Conservation (phyloP, 2,329 filamentous ascomycete species). For the Cercospora sojina region DNA sequence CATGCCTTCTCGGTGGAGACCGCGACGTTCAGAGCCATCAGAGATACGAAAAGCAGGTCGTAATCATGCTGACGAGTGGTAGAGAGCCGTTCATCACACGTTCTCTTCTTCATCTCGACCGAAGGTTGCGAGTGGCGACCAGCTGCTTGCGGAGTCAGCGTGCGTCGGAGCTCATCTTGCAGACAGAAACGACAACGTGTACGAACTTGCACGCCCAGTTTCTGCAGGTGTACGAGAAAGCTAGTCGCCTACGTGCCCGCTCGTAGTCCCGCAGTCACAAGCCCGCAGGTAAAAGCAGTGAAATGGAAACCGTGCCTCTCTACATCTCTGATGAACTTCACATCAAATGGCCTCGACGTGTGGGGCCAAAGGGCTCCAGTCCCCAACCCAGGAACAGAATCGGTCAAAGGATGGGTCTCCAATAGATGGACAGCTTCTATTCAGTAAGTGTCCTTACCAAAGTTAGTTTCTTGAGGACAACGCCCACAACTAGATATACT, state of each 20-base stretch:
- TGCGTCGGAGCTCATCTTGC: background rate
- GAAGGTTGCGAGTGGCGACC: background rate
- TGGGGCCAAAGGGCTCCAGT: background rate
- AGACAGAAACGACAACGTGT: background rate
- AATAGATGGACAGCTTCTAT: background rate
- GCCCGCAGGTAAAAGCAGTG: too few relatives aligned
- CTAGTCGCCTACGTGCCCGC: background rate
- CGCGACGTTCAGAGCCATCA: background rate
- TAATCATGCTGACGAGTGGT: background rate
- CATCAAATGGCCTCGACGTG: background rate
- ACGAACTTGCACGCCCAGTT: background rate
- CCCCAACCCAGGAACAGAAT: background rate
- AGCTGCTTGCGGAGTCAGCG: background rate
- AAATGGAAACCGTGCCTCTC: background rate
- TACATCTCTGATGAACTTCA: background rate
- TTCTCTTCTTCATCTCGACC: background rate
- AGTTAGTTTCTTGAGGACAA: background rate
- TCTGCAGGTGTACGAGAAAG: background rate
- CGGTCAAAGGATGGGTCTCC: background rate
- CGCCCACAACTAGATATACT: background rate
- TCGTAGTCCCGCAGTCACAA: background rate
- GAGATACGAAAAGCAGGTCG: background rate
- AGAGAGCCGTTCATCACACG: background rate
- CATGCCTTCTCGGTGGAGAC: background rate
- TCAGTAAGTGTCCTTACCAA: background rate